These are phyloP conservation scores for Kitagawia praeruptora DNA, from an alignment of 129 eudicot genomes.

Conservation along the genomic window DNA sequence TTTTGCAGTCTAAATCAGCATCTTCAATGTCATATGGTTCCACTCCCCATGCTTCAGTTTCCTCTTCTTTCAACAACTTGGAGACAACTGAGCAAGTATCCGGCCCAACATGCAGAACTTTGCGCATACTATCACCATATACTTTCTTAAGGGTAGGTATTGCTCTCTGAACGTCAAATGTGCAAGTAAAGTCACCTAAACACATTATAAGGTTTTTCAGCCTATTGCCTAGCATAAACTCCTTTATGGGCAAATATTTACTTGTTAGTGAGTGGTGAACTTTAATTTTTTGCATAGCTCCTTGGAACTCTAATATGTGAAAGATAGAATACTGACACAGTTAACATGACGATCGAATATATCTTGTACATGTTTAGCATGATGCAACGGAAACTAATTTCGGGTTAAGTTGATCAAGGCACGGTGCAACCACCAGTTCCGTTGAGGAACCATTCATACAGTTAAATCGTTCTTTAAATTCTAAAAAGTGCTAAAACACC, in stretches of 20 bases:
- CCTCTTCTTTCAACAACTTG: constrained; percentile 25
- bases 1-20: constrained; percentile 22
- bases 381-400: background rate
- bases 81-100: constrained; percentile 36
- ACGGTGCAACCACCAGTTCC: background rate
- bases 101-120: constrained; percentile 33
- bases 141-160: constrained; percentile 27
- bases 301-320: background rate
- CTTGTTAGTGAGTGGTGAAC: background rate
- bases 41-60: constrained; percentile 39
- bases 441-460: background rate
- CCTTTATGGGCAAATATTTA: background rate
- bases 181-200: constrained; percentile 28
- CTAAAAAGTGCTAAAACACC: background rate
- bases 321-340: background rate
- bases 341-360: background rate
- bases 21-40: constrained; percentile 37
- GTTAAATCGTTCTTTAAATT: background rate
- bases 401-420: background rate
- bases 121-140: constrained; percentile 28
- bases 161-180: constrained; percentile 22
- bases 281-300: background rate
- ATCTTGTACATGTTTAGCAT: background rate
- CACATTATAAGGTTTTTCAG: background rate
- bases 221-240: background rate